Evolutionary conservation across 2,329 filamentous ascomycete species (phyloP), one percentile per base, ranked within the genome.

Genomic region (Penicillium sp.): DNA sequence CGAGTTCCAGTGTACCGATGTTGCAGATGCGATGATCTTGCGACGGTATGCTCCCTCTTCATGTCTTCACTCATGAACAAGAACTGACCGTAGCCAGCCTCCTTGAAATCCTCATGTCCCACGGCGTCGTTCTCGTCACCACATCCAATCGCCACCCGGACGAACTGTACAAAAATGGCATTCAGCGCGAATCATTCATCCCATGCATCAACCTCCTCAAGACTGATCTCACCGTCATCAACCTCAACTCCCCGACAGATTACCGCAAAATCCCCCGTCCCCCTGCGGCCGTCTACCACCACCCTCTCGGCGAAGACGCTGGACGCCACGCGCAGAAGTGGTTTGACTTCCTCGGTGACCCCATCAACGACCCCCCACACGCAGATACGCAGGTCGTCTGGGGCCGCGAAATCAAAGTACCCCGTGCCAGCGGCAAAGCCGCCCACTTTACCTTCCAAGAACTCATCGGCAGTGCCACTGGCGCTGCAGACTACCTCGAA

Each of bases 1-100:
- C 74, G 94, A 99, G 77, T 99, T 99, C 69, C 94, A 99, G 72
- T 97, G 92, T 70, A 99, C 94, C 38, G 94, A 99, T 75, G 93
- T 99, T 31, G 94, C 94, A 14, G 93, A 97, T 77, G 94, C 94
- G 64, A 99, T 99, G 94, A 99, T 99, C 65, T 73, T 99, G 63
- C 83, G 94, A 65, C 83, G 90, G 80, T 86, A 72, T 45, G 72
- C 55, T 11, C 34, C 27, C 16, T n/a, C 22, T 3, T n/a, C 5
- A 18, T 5, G 4, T 22, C 18, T 13, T 34, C 32, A 13, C 11
- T 34, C 14, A 10, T 13, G 9, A 34, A 8, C 10, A 11, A 31
- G 21, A 27, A 42, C 47, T 53, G 54, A 83, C 50, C 36, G n/a
- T 32, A 40, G 27, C 9, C 46, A 80, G 89, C 60, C 80, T 99